These are phyloP conservation scores for Mycena indigotica DNA, from an alignment of 768 basidiomycete genomes.

Conservation along the genomic window DNA sequence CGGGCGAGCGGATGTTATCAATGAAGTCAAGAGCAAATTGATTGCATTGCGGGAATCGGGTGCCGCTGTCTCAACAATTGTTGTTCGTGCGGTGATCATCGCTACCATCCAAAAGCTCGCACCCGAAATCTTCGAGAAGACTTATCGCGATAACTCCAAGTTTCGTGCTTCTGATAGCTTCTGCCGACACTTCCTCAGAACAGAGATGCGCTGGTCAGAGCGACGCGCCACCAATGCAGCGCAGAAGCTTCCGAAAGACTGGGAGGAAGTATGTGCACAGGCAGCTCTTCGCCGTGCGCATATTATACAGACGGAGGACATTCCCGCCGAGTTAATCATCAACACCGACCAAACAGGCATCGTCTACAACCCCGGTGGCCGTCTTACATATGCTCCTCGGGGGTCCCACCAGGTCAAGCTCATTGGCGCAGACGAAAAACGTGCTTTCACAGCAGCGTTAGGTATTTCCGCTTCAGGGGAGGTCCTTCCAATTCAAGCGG, in stretches of 20 bases:
- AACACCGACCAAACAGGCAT: constrained; percentile 6
- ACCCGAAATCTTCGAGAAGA: constrained; percentile 9
- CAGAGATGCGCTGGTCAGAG: constrained; percentile 14
- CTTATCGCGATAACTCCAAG: constrained; percentile 13
- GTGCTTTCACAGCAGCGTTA: neutral
- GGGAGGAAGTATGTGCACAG: constrained; percentile 1
- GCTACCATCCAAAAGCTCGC: neutral
- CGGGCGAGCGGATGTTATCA: too few species aligned
- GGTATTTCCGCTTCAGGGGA: neutral
- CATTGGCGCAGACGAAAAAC: neutral
- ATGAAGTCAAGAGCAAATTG: too few species aligned
- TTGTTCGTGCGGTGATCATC: neutral
- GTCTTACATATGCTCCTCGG: neutral
- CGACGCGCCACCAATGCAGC: constrained; percentile 28
- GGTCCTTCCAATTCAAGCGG: neutral
- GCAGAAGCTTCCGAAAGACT: constrained; percentile 33
- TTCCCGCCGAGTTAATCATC: constrained; percentile 2
- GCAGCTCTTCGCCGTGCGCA: constrained; percentile 1
- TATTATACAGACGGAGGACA: constrained; percentile 1
- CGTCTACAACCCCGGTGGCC: neutral
- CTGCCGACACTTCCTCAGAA: constrained; percentile 24
- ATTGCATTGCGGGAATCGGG: neutral
- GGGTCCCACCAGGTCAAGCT: neutral
- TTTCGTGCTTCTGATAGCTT: constrained; percentile 29
- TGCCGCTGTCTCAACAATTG: neutral